A percentile compares a stretch with the other conserved stretches of the same genome.
Conservation (phyloP, 2,329 filamentous ascomycete genomes). For the Apiospora marii region DNA sequence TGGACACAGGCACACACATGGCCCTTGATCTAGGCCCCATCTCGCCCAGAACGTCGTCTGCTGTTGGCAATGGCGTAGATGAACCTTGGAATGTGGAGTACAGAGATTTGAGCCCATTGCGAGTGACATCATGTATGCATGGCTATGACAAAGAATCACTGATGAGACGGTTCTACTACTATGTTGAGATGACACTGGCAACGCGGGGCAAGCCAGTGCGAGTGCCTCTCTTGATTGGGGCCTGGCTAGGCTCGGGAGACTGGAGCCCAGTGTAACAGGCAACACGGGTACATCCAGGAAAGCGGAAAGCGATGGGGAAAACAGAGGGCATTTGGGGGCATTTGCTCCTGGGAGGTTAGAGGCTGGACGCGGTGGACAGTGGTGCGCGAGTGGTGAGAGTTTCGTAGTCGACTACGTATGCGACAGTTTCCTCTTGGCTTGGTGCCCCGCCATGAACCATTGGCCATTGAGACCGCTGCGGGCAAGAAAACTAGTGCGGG, state of each 20-base stretch:
- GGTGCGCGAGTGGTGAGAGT: neutral
- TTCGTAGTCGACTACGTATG: slow-evolving; percentile 18
- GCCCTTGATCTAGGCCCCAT: neutral
- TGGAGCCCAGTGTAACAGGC: neutral
- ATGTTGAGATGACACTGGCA: slow-evolving; percentile 17
- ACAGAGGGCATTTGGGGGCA: too few species aligned
- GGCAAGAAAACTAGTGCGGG: neutral
- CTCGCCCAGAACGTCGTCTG: neutral
- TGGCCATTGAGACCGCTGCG: neutral
- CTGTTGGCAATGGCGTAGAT: neutral
- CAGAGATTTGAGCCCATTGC: neutral
- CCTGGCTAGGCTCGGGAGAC: slow-evolving; percentile 26
- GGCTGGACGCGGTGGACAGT: neutral
- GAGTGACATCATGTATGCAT: slow-evolving; percentile 30
- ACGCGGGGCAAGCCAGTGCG: slow-evolving; percentile 5
- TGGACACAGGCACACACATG: too few species aligned
- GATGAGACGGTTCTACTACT: slow-evolving; percentile 4
- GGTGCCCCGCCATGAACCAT: neutral
- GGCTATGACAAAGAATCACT: slow-evolving; percentile 26
- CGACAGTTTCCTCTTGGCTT: neutral
- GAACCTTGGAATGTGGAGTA: slow-evolving; percentile 19
- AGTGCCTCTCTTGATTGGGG: slow-evolving; percentile 10
- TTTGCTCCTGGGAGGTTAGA: neutral
- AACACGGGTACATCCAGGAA: neutral
- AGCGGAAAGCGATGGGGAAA: neutral